Conservation (phyloP, 345 rosid genomes). For the Corchorus capsularis region DNA sequence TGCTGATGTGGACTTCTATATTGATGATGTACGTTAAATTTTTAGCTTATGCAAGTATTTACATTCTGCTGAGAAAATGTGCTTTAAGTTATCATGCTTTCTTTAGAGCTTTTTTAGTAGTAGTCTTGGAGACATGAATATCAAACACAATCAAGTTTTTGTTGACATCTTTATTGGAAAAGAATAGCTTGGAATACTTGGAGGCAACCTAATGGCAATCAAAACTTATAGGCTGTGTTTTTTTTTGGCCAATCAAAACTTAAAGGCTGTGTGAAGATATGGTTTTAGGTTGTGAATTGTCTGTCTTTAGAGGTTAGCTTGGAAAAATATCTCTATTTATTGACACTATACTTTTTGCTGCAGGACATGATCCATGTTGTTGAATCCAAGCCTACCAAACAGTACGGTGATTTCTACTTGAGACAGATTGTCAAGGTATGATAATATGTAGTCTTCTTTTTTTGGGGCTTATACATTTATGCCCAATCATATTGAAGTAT, state of each 20-base stretch:
- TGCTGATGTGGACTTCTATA: conserved; percentile 91
- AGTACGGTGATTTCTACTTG: conserved; percentile 85
- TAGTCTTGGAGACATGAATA: neutral
- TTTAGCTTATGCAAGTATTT: neutral
- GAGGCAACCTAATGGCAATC: neutral
- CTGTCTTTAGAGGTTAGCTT: neutral
- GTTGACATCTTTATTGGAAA: neutral
- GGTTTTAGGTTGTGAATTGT: neutral
- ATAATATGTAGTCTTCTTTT: neutral
- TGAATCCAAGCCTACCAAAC: conserved; percentile 75
- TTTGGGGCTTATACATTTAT: neutral
- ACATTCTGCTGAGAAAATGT: neutral
- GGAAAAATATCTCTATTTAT: neutral
- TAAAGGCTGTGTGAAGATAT: neutral
- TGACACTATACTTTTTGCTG: conserved; percentile 24
- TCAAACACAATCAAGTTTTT: neutral
- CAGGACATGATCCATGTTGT: conserved; percentile 89
- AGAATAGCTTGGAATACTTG: neutral
- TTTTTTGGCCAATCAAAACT: neutral
- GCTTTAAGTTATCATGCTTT: neutral
- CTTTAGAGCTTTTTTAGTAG: neutral
- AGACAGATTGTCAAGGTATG: conserved; percentile 92
- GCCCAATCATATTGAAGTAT: neutral
- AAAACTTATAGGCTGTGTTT: neutral
- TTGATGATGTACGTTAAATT: conserved; percentile 61